Evolutionary conservation across 495 filamentous ascomycete species (phyloP), one percentile per base, ranked within the genome.

Genomic region (Venustampulla echinocandica): DNA sequence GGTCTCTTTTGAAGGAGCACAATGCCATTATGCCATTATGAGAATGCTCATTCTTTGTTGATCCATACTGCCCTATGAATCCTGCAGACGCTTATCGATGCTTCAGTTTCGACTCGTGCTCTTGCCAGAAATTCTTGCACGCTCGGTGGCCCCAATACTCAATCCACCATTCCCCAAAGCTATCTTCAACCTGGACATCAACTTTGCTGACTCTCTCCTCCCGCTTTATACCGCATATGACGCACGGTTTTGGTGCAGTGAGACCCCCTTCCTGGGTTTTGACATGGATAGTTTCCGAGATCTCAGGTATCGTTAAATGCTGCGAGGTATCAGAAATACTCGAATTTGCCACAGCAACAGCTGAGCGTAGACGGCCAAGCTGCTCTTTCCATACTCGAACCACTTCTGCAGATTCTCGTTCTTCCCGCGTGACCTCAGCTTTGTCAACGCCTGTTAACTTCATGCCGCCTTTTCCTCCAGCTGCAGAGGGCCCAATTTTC

Each of bases 91-190:
- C n/a, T 44, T 28, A 90, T 53, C 81, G 71, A 61, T 82, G 77
- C 53, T 70, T 69, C 54, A 94, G 68, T 41, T 71, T 65, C 15
- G 65, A 64, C 55, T 79, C 80, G 63, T 93, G 81, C 53, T 75
- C 72, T 40, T 83, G 66, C 92, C 92, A 98, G 56, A 95, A 96
- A 45, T 75, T 76, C 57, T 75, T 74, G 63, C 92, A 98, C 44
- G 76, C 76, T 13, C 79, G 65, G 67, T 95, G 84, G 0, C 84
- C 81, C 87, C 87, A 93, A 63, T 90, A 81, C 27, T 93, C 85
- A 11, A 83, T 72, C 92, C 92, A 98, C 87, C 87, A 96, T 64
- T 96, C 89, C 30, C 86, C 87, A 68, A 94, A 90, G 62, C 81
- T 87, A 66, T 95, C 92, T 52, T 87, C 77, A 15, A 93, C 82